Percentiles rank a stretch among this genome's conserved stretches.
Evolutionary conservation across 306 rosid species (phyloP).

Genomic region (Potentilla sterilis): DNA sequence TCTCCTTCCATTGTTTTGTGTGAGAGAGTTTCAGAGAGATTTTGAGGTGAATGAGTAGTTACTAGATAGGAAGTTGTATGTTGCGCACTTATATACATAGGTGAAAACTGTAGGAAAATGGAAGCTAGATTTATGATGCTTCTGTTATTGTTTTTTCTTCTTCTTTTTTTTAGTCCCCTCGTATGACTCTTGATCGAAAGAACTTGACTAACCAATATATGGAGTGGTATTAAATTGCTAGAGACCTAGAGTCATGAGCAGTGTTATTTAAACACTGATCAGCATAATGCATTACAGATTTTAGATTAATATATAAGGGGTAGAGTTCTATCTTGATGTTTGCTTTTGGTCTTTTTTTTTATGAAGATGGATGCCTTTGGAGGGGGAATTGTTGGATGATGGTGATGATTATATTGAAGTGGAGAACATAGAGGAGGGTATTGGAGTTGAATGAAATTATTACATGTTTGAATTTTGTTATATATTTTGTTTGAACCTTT

Average conservation of each 20-base stretch:
- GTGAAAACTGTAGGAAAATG: background rate
- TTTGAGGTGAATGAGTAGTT: background rate
- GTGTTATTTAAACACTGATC: too few relatives aligned
- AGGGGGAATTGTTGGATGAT: too few relatives aligned
- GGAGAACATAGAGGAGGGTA: too few relatives aligned
- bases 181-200: background rate
- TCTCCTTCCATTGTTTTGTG: constrained; percentile 38
- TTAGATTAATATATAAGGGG: background rate
- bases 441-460: too few relatives aligned
- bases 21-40: background rate
- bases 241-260: too few relatives aligned
- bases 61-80: background rate
- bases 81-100: background rate
- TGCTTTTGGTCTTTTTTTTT: too few relatives aligned
- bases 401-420: too few relatives aligned
- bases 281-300: background rate
- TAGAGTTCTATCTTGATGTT: background rate
- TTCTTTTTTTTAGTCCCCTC: background rate
- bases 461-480: too few relatives aligned
- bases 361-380: too few relatives aligned
- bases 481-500: too few relatives aligned
- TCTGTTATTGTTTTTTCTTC: background rate
- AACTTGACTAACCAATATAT: background rate
- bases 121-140: background rate
- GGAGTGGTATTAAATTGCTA: background rate